Evolutionary conservation across 73 alveolate genomes (phyloP).

Genomic region (Breviolum minutum): DNA sequence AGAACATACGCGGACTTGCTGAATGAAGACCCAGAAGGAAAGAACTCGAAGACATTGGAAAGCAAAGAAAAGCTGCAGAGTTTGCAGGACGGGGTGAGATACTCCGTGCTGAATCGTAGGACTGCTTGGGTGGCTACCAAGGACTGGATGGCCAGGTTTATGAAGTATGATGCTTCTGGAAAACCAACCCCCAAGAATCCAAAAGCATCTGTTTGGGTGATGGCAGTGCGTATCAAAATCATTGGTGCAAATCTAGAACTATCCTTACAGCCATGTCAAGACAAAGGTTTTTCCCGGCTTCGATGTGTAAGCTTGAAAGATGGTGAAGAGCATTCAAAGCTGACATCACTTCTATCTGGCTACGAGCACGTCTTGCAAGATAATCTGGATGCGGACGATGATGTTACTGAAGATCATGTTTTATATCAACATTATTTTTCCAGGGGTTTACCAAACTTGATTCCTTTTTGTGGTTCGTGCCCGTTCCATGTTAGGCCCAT

Average conservation of each 20-base stretch:
- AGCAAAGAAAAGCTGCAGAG: not conserved
- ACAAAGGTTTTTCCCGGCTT: not conserved
- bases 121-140: not conserved
- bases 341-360: not conserved
- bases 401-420: too few species aligned
- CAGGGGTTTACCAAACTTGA: too few species aligned
- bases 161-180: not conserved
- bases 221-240: not conserved
- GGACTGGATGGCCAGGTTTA: not conserved
- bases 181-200: not conserved
- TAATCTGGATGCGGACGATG: too few species aligned
- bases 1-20: not conserved
- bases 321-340: not conserved
- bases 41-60: not conserved
- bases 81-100: not conserved
- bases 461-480: too few species aligned
- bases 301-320: not conserved
- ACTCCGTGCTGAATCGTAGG: not conserved
- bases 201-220: not conserved
- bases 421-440: too few species aligned
- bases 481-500: too few species aligned
- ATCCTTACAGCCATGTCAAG: not conserved
- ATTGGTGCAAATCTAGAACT: not conserved
- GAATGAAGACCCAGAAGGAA: not conserved
- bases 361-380: not conserved